Evolutionary conservation across 1,139 yeast genomes (phyloP), one percentile per base, ranked within the genome.

Genomic region (Zygosaccharomyces pseudobailii): DNA sequence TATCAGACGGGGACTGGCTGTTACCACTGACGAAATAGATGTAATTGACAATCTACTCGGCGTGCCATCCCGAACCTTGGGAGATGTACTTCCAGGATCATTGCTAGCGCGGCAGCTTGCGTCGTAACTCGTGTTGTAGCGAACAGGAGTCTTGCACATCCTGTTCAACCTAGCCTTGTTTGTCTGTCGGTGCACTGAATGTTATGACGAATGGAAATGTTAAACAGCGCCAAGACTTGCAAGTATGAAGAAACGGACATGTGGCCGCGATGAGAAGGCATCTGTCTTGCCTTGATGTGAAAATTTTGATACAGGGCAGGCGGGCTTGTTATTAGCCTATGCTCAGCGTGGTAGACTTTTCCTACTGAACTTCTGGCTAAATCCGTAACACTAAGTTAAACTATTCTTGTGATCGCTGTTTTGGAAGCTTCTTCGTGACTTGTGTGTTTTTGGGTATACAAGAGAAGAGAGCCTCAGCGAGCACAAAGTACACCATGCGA

Each of bases 1-100:
- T 20, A 45, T 50, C 43, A 49, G 32, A 32, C 40, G 46, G 10
- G 46, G 46, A 23, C 30, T 33, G 4, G 10, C 19, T 5, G 21
- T 17, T 4, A 17, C 43, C 34, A 27, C 35, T 38, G 22, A 19
- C 24, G 34, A 20, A 28, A 20, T 13, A 9, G 41, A 20, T 20
- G 41, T 24, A 13, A 13, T 13, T 21, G 41, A 19, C 3, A 28
- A 13, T 6, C 2, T 38, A 17, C 32, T 32, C 32, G 34, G 32
- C 5, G 27, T 28, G 20, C 19, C 27, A 17, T 38, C 34, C 23
- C n/a, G 34, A 17, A 20, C 33, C 10, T 25, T 8, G 8, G 22
- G 34, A 5, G 19, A 19, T 19, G 19, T 30, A n/a, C 19, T 13
- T 6, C 6, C 33, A n/a, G 13, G 9, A 8, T 8, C 27, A 24